Conservation (phyloP, 2,329 filamentous ascomycete genomes). For the Leptosphaerulina australis region DNA sequence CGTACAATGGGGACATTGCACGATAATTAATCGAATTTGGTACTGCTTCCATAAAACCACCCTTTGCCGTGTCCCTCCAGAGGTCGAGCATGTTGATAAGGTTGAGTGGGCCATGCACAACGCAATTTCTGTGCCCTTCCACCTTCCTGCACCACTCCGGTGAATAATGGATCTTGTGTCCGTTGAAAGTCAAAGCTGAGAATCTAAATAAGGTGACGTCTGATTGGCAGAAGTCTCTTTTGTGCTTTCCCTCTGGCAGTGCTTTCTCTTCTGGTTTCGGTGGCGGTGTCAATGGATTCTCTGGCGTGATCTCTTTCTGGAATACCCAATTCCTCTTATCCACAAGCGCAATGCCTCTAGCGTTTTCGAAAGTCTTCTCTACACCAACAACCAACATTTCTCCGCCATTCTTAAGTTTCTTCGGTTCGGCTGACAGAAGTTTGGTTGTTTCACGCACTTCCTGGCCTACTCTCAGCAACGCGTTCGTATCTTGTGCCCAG, state of each 20-base stretch:
- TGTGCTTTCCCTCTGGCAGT: conserved; percentile 24
- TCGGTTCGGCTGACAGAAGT: conserved; percentile 53
- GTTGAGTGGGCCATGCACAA: conserved; percentile 88
- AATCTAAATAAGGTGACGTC: conserved; percentile 82
- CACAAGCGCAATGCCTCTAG: conserved; percentile 42
- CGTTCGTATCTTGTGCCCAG: conserved; percentile 53
- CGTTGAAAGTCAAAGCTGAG: conserved; percentile 90
- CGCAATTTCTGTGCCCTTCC: conserved; percentile 75
- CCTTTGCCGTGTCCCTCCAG: conserved; percentile 37
- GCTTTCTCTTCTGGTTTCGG: conserved; percentile 27
- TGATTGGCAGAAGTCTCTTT: conserved; percentile 67
- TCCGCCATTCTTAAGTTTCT: conserved; percentile 58
- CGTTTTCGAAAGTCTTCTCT: conserved; percentile 58
- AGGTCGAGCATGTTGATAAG: conserved; percentile 57
- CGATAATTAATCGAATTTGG: conserved; percentile 40
- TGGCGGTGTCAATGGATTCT: conserved; percentile 45
- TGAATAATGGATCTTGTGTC: conserved; percentile 88
- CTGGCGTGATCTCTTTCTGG: conserved; percentile 50
- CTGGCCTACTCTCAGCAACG: conserved; percentile 38
- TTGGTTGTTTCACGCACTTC: conserved; percentile 53
- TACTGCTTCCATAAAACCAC: conserved; percentile 22
- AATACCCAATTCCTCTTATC: conserved; percentile 49
- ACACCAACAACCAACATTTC: conserved; percentile 66
- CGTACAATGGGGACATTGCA: conserved; percentile 43
- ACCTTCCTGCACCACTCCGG: conserved; percentile 69